Conservation (phyloP, 2,329 filamentous ascomycete species). For the Eurotiales sp. region DNA sequence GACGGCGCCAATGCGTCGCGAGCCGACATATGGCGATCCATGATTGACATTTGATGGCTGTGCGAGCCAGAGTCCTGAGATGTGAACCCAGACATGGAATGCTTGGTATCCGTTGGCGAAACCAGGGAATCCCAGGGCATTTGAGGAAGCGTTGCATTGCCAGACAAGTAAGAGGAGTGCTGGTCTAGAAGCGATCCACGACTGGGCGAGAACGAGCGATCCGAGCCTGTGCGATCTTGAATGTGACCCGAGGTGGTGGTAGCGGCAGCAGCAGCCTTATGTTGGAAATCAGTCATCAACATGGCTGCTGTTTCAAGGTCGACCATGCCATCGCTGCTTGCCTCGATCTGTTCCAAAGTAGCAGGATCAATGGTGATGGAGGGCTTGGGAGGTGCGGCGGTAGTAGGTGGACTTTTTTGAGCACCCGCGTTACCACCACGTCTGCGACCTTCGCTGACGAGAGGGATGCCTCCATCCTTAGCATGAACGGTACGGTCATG, state of each 20-base stretch:
- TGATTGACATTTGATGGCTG: constrained; percentile 65
- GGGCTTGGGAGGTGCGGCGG: constrained; percentile 66
- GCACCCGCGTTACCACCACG: constrained; percentile 37
- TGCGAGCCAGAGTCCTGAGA: constrained; percentile 59
- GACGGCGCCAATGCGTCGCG: constrained; percentile 61
- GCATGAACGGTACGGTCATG: constrained; percentile 98
- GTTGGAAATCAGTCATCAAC: constrained; percentile 96
- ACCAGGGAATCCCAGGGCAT: constrained; percentile 92
- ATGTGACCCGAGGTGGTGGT: constrained; percentile 38
- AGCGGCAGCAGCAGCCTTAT: constrained; percentile 76
- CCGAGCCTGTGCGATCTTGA: constrained; percentile 43
- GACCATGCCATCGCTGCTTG: constrained; percentile 83
- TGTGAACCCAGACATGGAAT: constrained; percentile 65
- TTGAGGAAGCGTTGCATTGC: constrained; percentile 76
- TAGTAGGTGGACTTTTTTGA: constrained; percentile 30
- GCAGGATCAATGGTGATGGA: constrained; percentile 78
- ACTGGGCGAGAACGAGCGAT: constrained; percentile 69
- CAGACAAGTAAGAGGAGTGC: constrained; percentile 70
- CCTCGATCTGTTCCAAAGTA: constrained; percentile 87
- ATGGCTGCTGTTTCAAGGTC: constrained; percentile 97
- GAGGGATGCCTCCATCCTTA: constrained; percentile 90
- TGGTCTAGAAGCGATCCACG: constrained; percentile 71
- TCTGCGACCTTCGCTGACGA: constrained; percentile 92
- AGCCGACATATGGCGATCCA: constrained; percentile 59
- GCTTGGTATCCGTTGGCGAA: constrained; percentile 68